A percentile compares a stretch with the other conserved stretches of the same genome.
Conservation (phyloP, 2,329 filamentous ascomycete species). For the Bipolaris bicolor region DNA sequence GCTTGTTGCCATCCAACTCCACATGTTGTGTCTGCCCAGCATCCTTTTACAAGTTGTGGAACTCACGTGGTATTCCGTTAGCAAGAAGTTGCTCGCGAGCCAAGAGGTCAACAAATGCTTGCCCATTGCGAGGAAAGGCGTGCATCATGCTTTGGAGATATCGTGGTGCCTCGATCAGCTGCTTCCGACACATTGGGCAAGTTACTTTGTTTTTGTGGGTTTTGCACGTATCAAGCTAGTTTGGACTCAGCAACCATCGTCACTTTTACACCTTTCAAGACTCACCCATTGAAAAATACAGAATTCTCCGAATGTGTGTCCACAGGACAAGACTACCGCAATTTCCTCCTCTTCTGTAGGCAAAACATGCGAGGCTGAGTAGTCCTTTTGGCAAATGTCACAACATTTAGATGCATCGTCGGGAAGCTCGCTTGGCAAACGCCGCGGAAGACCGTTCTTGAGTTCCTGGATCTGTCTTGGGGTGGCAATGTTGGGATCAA, state of each 20-base stretch:
- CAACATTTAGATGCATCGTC: conserved; percentile 34
- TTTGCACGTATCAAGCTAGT: conserved; percentile 38
- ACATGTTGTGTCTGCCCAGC: not conserved
- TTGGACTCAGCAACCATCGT: conserved; percentile 4
- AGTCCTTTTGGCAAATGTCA: conserved; percentile 48
- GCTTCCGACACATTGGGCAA: conserved; percentile 47
- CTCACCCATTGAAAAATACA: conserved; percentile 45
- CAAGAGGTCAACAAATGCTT: conserved; percentile 26
- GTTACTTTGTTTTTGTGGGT: conserved; percentile 47
- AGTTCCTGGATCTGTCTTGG: conserved; percentile 38
- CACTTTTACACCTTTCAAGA: not conserved
- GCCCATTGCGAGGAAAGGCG: conserved; percentile 15
- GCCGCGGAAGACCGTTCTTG: conserved; percentile 34
- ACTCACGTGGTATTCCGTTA: conserved; percentile 28
- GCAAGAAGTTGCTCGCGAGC: conserved; percentile 26
- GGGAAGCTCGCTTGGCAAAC: conserved; percentile 35
- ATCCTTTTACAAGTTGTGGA: conserved; percentile 13
- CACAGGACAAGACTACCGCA: conserved; percentile 44
- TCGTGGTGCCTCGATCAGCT: conserved; percentile 35
- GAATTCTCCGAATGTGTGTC: conserved; percentile 45
- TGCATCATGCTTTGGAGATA: conserved; percentile 18
- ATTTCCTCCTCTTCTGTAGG: conserved; percentile 43
- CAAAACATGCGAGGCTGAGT: conserved; percentile 32
- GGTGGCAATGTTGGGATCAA: conserved; percentile 35
- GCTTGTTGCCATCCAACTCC: not conserved